phyloP scores from a whole-genome alignment of 1,139 yeast genomes.

The Candida sp. region DNA sequence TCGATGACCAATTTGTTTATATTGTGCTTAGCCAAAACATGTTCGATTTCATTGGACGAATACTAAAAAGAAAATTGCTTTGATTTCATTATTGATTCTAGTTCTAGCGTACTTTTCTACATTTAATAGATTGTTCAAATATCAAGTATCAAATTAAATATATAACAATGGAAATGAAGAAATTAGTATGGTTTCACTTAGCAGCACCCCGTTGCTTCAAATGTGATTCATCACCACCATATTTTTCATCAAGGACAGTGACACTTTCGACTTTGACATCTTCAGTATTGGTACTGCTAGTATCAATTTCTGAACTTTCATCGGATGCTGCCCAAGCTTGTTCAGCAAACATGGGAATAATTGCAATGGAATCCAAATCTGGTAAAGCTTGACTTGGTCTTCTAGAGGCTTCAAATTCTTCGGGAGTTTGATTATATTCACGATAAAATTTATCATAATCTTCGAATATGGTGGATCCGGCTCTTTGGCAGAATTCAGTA shows the following conservation, averaged over 20 bases:
- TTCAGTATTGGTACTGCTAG: slow-evolving; percentile 3
- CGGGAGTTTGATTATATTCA: slow-evolving; percentile 17
- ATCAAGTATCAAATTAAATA: too few species aligned
- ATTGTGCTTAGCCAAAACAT: too few species aligned
- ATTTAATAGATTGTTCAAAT: too few species aligned
- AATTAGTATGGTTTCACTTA: neutral
- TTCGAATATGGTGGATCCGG: slow-evolving; percentile 78
- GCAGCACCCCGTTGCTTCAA: neutral
- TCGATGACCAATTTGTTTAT: too few species aligned
- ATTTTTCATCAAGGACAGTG: neutral
- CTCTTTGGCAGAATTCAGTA: slow-evolving; percentile 62
- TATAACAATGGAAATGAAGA: neutral
- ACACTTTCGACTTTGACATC: slow-evolving; percentile 4
- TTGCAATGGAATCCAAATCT: slow-evolving; percentile 1
- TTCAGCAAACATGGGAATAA: slow-evolving; percentile 1
- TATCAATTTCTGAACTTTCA: neutral
- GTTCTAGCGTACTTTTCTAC: too few species aligned
- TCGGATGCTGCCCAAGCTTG: neutral
- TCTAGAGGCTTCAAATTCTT: slow-evolving; percentile 4
- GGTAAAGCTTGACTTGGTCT: neutral
- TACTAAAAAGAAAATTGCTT: too few species aligned
- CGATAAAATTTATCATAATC: slow-evolving; percentile 45
- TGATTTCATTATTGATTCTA: too few species aligned
- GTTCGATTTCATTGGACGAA: too few species aligned
- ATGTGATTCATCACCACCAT: neutral